Percentiles rank a stretch among this genome's conserved stretches.
These are phyloP conservation scores for Lentinula sp. DNA, from an alignment of 768 basidiomycete species.

Conservation along the genomic window DNA sequence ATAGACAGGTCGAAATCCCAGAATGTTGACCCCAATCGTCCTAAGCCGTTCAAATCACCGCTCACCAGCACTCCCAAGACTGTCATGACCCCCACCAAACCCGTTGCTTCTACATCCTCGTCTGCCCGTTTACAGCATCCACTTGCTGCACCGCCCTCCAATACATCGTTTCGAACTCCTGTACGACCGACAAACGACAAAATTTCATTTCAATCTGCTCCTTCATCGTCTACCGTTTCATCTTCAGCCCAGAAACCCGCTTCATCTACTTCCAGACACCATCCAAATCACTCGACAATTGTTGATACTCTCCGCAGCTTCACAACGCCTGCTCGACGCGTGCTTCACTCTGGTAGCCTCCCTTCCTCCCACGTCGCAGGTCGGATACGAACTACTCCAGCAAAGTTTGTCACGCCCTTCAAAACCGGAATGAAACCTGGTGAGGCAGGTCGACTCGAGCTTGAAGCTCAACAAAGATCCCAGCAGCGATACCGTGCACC, in stretches of 20 bases:
- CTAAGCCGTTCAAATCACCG: constrained; percentile 19
- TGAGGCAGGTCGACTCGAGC: constrained; percentile 6
- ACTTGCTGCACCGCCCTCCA: constrained; percentile 22
- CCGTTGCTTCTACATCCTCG: constrained; percentile 8
- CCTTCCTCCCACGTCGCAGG: background rate
- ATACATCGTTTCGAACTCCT: constrained; percentile 14
- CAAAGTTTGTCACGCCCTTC: constrained; percentile 59
- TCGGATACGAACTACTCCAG: constrained; percentile 20
- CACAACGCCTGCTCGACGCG: constrained; percentile 17
- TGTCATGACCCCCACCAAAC: constrained; percentile 9
- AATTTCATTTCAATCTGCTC: background rate
- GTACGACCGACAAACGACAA: constrained; percentile 6
- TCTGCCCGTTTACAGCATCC: constrained; percentile 30
- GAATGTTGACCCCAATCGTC: constrained; percentile 2
- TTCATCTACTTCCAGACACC: background rate
- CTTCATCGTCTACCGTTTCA: constrained; percentile 11
- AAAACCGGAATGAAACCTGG: constrained; percentile 46
- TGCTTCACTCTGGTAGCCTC: constrained; percentile 2
- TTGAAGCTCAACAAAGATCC: constrained; percentile 5
- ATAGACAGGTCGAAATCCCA: constrained; percentile 4
- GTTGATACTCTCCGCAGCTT: background rate
- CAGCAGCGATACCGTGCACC: background rate
- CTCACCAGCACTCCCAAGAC: constrained; percentile 9
- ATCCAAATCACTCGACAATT: background rate
- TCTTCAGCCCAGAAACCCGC: background rate